phyloP scores from a whole-genome alignment of 371 early-diverging fungal species.

The Capniomyces stellatus region DNA sequence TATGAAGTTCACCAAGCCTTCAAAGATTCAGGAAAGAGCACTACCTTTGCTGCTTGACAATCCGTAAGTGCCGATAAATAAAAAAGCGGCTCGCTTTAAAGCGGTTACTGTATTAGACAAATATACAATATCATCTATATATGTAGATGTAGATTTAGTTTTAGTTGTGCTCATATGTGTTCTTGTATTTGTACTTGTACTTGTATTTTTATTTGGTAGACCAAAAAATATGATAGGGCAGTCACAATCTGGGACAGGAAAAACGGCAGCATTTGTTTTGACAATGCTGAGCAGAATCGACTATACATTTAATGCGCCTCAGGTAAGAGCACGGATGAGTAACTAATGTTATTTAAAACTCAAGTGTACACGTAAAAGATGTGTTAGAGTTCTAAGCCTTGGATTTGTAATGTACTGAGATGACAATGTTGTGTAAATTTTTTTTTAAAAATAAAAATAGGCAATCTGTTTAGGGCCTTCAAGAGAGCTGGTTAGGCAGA shows the following conservation, averaged over 20 bases:
- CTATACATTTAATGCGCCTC: conserved; percentile 28
- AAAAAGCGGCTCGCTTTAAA: too few relatives aligned
- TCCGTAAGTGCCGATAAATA: conserved; percentile 27
- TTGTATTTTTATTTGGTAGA: background rate
- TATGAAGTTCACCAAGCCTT: conserved; percentile 83
- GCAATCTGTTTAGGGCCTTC: conserved; percentile 93
- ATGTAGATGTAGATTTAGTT: too few relatives aligned
- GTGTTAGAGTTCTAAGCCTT: too few relatives aligned
- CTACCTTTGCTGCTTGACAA: conserved; percentile 64
- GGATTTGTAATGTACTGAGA: too few relatives aligned
- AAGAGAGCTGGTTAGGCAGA: conserved; percentile 94
- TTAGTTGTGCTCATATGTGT: background rate
- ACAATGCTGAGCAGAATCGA: conserved; percentile 65
- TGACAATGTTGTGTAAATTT: too few relatives aligned
- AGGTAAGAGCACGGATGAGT: conserved; percentile 23
- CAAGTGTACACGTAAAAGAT: too few relatives aligned
- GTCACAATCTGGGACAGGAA: conserved; percentile 84
- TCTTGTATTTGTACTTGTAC: too few relatives aligned
- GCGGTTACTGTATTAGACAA: too few relatives aligned
- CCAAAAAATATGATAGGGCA: conserved; percentile 70
- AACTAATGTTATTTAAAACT: too few relatives aligned
- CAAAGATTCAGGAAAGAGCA: conserved; percentile 91
- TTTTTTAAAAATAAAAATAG: background rate
- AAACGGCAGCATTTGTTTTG: conserved; percentile 93
- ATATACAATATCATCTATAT: too few relatives aligned